These are phyloP conservation scores for Aspergillus pseudonomiae DNA, from an alignment of 2,329 filamentous ascomycete genomes.

Conservation along the genomic window DNA sequence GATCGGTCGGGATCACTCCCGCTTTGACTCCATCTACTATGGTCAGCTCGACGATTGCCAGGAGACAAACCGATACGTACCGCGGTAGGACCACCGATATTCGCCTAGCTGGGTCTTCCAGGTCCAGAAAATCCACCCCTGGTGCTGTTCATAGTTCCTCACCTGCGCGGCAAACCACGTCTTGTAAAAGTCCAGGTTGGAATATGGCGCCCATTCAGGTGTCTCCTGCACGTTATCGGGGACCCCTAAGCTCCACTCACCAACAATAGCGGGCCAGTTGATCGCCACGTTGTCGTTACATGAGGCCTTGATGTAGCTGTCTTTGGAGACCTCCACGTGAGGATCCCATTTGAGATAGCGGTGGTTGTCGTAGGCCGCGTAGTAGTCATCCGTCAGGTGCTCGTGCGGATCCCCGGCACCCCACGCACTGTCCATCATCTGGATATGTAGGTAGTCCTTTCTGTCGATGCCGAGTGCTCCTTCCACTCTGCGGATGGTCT, in stretches of 20 bases:
- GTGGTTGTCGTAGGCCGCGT: slow-evolving; percentile 61
- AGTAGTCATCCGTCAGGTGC: slow-evolving; percentile 47
- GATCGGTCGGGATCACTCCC: slow-evolving; percentile 43
- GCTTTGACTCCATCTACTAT: slow-evolving; percentile 40
- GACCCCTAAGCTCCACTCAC: slow-evolving; percentile 61
- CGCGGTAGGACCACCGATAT: slow-evolving; percentile 34
- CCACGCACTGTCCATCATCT: slow-evolving; percentile 59
- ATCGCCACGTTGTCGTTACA: slow-evolving; percentile 52
- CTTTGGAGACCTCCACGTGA: slow-evolving; percentile 47
- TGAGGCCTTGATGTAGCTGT: slow-evolving; percentile 54
- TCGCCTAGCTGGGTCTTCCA: slow-evolving; percentile 57
- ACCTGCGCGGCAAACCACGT: slow-evolving; percentile 62
- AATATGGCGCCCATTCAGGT: slow-evolving; percentile 46
- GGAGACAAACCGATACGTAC: slow-evolving; percentile 15
- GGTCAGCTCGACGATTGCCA: slow-evolving; percentile 50
- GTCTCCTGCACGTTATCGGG: slow-evolving; percentile 53
- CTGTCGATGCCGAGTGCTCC: slow-evolving; percentile 44
- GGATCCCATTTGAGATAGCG: slow-evolving; percentile 60
- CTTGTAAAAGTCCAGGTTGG: slow-evolving; percentile 56
- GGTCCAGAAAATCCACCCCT: slow-evolving; percentile 62
- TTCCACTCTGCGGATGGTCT: slow-evolving; percentile 56
- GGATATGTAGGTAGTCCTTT: slow-evolving; percentile 56
- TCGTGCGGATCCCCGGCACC: slow-evolving; percentile 57
- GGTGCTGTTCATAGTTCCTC: slow-evolving; percentile 56
- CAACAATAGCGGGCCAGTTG: slow-evolving; percentile 55